These are phyloP conservation scores for Fusarium heterosporum DNA, from an alignment of 2,329 filamentous ascomycete genomes.

Conservation along the genomic window DNA sequence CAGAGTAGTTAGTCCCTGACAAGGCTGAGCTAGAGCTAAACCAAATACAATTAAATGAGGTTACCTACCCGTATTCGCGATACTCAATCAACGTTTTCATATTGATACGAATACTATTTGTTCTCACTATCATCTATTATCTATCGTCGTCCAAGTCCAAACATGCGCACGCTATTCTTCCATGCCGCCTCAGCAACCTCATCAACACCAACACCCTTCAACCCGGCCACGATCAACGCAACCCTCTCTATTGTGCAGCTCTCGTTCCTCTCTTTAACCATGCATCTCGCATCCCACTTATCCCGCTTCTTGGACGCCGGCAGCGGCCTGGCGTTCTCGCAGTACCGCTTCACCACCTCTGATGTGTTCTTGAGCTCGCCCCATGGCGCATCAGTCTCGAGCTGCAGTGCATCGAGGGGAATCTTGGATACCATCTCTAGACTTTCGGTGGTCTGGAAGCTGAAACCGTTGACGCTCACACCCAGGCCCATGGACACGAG, in stretches of 20 bases:
- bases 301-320: constrained; percentile 61
- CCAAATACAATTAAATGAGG: background rate
- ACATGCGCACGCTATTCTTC: constrained; percentile 52
- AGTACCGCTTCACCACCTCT: constrained; percentile 54
- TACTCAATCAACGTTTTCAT: background rate
- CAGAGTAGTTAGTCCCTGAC: too few species aligned
- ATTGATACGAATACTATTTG: background rate
- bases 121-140: background rate
- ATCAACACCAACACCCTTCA: constrained; percentile 57
- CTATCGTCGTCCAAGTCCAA: constrained; percentile 43
- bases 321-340: constrained; percentile 53
- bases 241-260: constrained; percentile 62
- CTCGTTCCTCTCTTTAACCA: constrained; percentile 65
- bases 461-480: constrained; percentile 61
- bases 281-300: constrained; percentile 58
- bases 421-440: constrained; percentile 43
- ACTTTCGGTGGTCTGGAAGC: constrained; percentile 49
- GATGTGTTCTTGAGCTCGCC: constrained; percentile 44
- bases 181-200: constrained; percentile 57
- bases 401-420: constrained; percentile 39
- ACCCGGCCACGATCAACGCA: constrained; percentile 60
- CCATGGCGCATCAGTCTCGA: constrained; percentile 48
- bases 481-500: constrained; percentile 40
- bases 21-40: background rate
- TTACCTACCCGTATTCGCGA: background rate